Evolutionary conservation across 805 yeast genomes (phyloP).

Genomic region (Ogataea wickerhamii): DNA sequence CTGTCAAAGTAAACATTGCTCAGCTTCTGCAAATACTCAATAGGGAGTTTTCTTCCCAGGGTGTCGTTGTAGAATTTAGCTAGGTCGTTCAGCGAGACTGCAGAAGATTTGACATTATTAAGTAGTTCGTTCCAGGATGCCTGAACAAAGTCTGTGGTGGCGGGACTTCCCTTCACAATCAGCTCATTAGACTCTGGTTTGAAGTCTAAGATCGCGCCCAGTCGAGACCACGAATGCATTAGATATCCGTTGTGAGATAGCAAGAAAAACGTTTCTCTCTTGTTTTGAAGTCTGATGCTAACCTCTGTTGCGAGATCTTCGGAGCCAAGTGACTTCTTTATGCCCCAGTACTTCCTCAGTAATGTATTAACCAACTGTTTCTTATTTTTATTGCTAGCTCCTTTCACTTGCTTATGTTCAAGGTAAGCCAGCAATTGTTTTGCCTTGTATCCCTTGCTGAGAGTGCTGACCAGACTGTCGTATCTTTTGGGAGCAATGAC

Average conservation of each 20-base stretch:
- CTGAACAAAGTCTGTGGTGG: conserved; percentile 30
- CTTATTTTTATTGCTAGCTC: conserved; percentile 15
- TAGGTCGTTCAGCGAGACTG: conserved; percentile 21
- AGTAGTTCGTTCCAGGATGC: conserved; percentile 33
- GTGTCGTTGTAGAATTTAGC: conserved; percentile 15
- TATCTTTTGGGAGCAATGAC: conserved; percentile 20
- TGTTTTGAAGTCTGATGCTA: conserved; percentile 25
- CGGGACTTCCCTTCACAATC: conserved; percentile 27
- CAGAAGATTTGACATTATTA: conserved; percentile 22
- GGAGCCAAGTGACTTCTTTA: conserved; percentile 15
- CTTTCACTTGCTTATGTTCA: conserved; percentile 6
- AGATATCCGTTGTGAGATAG: conserved; percentile 31
- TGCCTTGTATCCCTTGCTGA: conserved; percentile 20
- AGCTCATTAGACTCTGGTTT: conserved; percentile 25
- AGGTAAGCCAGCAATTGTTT: conserved; percentile 25
- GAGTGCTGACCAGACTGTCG: conserved; percentile 18
- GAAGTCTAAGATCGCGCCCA: conserved; percentile 34
- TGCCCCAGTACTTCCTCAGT: conserved; percentile 26
- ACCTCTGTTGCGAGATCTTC: conserved; percentile 20
- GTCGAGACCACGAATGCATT: conserved; percentile 32
- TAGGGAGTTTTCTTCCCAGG: conserved; percentile 21
- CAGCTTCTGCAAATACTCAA: conserved; percentile 24
- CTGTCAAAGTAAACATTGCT: conserved; percentile 33
- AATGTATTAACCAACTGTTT: conserved; percentile 20
- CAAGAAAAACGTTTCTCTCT: conserved; percentile 31